These are phyloP conservation scores for Lentinula lateritia DNA, from an alignment of 768 basidiomycete genomes.

Conservation along the genomic window DNA sequence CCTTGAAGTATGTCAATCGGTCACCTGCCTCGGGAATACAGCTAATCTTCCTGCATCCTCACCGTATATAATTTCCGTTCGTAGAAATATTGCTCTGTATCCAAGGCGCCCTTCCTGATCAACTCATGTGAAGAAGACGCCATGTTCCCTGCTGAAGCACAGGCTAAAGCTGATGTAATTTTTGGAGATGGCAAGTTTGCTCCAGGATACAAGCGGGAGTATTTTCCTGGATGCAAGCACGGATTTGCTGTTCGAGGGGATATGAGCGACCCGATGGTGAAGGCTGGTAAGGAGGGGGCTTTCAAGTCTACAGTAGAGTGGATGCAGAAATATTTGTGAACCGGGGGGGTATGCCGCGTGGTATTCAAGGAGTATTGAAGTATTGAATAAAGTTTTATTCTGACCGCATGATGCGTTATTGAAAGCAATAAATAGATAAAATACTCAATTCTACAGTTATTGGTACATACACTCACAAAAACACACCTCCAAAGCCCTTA, in stretches of 20 bases:
- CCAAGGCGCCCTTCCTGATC: constrained; percentile 36
- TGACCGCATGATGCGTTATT: too few species aligned
- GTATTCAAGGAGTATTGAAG: too few species aligned
- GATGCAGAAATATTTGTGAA: constrained; percentile 21
- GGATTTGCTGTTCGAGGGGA: constrained; percentile 26
- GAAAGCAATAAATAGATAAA: too few species aligned
- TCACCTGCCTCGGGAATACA: not conserved
- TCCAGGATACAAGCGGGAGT: constrained; percentile 28
- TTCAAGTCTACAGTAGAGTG: constrained; percentile 32
- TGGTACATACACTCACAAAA: too few species aligned
- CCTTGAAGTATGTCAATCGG: constrained; percentile 16
- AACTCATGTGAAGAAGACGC: constrained; percentile 31
- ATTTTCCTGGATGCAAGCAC: constrained; percentile 16
- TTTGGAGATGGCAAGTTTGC: constrained; percentile 24
- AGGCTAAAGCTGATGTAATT: constrained; percentile 28
- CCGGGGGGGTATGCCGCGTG: too few species aligned
- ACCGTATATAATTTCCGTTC: not conserved
- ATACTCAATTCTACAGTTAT: too few species aligned
- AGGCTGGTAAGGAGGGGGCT: constrained; percentile 33
- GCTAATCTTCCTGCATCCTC: not conserved
- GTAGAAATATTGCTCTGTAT: constrained; percentile 25
- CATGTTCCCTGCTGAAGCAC: constrained; percentile 25
- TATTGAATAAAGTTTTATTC: too few species aligned
- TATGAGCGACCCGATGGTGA: constrained; percentile 19
- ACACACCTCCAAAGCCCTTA: not conserved